Evolutionary conservation across 345 rosid genomes (phyloP).

Genomic region (Salix suchowensis): DNA sequence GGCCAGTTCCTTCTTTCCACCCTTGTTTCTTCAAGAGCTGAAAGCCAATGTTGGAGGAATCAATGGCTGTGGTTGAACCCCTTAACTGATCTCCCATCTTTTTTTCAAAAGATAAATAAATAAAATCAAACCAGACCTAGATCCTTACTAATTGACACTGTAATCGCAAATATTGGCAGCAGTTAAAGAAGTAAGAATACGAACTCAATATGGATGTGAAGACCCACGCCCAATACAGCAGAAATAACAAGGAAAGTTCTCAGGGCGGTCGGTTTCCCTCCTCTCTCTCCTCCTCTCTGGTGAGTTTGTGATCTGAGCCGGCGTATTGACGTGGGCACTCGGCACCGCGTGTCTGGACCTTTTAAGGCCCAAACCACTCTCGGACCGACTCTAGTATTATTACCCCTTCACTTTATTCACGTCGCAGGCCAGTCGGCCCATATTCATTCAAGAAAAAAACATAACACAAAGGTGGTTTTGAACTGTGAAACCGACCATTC

Average conservation of each 20-base stretch:
- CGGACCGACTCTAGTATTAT: neutral
- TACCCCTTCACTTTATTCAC: too few relatives aligned
- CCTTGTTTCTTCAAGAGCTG: slow-evolving; percentile 94
- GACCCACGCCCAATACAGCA: neutral
- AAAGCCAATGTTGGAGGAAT: slow-evolving; percentile 68
- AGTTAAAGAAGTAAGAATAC: too few relatives aligned
- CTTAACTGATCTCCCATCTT: neutral
- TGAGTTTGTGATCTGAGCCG: neutral
- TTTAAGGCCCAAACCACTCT: neutral
- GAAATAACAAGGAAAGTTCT: neutral
- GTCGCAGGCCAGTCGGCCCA: too few relatives aligned
- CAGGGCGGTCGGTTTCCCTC: neutral
- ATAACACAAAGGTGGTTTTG: too few relatives aligned
- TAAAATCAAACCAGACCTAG: neutral
- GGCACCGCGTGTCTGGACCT: neutral
- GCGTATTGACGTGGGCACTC: neutral
- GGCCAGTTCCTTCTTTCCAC: slow-evolving; percentile 94
- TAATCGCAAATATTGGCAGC: neutral
- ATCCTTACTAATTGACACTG: neutral
- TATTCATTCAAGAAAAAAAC: too few relatives aligned
- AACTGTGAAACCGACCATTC: too few relatives aligned
- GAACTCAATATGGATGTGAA: too few relatives aligned
- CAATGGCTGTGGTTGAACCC: slow-evolving; percentile 42
- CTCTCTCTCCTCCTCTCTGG: neutral
- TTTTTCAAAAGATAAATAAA: too few relatives aligned